Evolutionary conservation across 1,139 yeast species (phyloP), one percentile per base, ranked within the genome.

Genomic region (Yamadazyma mexicana): DNA sequence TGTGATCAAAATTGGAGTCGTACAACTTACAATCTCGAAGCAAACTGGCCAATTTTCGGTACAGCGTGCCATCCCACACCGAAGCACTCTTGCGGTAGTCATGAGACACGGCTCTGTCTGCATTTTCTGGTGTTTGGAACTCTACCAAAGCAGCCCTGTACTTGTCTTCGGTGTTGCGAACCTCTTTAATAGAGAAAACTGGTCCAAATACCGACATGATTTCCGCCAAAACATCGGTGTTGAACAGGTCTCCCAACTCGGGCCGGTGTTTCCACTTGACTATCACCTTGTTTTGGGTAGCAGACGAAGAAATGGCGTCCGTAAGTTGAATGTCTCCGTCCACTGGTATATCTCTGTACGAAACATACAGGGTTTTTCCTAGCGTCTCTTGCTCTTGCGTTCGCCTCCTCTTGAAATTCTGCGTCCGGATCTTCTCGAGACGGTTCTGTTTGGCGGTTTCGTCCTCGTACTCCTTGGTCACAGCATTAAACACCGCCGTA

Each of bases 181-280:
- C 30, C 8, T 60, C 37, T 17, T 45, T 29, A 1, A 61, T 56
- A 0, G 46, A 25, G 5, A 38, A 43, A 1, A 75, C 52, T 0
- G 60, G 50, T 0, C 83, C 82, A 55, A 77, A 78, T 2, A 69
- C 69, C 18, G 52, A 48, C 80, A 78, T 74, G 17, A 77, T 58
- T 37, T 63, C 59, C 12, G 32, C 28, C 10, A 78, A 49, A 1
- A 69, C 56, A 2, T 61, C 66, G 3, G 49, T 50, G 22, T 59
- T 61, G 25, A 76, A 58, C 22, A 56, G 43, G 1, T 51, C 66
- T 11, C 52, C 51, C 9, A 73, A 41, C 35, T 66, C 71, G 3
- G 64, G 62, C 39, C 64, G 64, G 40, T 61, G 62, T 48, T 75
- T 77, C 79, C 81, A 75, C 43, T 58, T 64, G 12, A 77, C 62